Base-by-base conservation (phyloP, 495 filamentous ascomycete genomes). In the Aspergillus carlsbadensis region DNA sequence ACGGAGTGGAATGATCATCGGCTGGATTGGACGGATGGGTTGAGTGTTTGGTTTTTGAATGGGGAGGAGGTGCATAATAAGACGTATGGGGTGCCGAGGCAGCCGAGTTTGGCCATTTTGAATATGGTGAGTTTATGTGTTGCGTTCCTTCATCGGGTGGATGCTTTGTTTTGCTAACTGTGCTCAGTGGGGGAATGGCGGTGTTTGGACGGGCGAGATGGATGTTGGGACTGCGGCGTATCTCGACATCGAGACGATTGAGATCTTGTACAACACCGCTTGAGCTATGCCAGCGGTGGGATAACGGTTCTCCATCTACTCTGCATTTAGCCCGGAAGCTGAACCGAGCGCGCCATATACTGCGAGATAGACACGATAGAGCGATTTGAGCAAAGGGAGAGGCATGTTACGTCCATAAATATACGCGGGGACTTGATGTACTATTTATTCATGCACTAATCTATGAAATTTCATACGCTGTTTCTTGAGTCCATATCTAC, bases 1-100 rank as follows among this genome's bases (percentile, higher is more conserved):
- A 43, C 51, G 7, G 37, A 53, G 21, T 53, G 51, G 51, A 42
- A 42, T 33, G 39, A 53, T 15, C 24, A 53, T 17, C 51, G 51
- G 6, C 21, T 53, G 10, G 51, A 53, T 26, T 53, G 51, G 51
- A 53, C 51, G 13, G 22, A 21, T 11, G 51, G 33, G 21, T 37
- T 53, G 3, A 53, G 51, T 14, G 37, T 37, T 15, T 53, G 37
- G 24, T 53, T 43, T 53, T 3, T 43, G 2, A 53, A 53, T 34
- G 51, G 39, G 5, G 26, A 34, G n/a, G 37, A 43, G 0, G 51
- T 14, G 11, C 36, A 33, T 6, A 43, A 37, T 1, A 53, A 53
- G 37, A 53, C 37, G 4, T 53, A 53, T 34, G 51, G 51, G 21
- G 31, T 53, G 14, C 51, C 51, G 22, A 43, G n/a, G 17, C 2